Evolutionary conservation across 345 rosid genomes (phyloP).

Genomic region (Lepidium aucheri): DNA sequence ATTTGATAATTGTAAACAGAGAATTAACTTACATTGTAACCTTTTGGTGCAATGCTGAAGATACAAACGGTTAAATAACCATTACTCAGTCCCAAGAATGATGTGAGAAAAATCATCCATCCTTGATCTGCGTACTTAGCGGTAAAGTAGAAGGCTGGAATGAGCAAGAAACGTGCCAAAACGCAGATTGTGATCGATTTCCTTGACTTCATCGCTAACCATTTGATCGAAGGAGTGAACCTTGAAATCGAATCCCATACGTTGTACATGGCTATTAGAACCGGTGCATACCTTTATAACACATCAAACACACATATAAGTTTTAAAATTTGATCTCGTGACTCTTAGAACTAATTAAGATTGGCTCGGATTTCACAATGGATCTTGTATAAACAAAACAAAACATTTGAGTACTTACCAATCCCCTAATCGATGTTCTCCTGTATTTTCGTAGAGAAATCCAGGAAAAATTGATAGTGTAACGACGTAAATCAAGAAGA

Average conservation of each 20-base stretch:
- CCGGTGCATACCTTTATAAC: slow-evolving; percentile 60
- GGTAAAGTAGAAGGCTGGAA: slow-evolving; percentile 74
- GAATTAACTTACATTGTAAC: slow-evolving; percentile 60
- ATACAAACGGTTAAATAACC: slow-evolving; percentile 76
- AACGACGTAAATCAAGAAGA: slow-evolving; percentile 52
- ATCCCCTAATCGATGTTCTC: slow-evolving; percentile 53
- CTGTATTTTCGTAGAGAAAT: slow-evolving; percentile 76
- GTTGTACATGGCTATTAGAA: slow-evolving; percentile 66
- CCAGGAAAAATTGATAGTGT: slow-evolving; percentile 84
- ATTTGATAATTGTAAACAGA: background rate
- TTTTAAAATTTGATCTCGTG: too few relatives aligned
- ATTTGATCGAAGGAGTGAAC: slow-evolving; percentile 43
- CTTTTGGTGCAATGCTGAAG: slow-evolving; percentile 70
- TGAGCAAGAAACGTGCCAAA: slow-evolving; percentile 42
- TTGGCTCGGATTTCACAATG: too few relatives aligned
- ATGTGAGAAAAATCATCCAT: slow-evolving; percentile 75
- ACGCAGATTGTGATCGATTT: slow-evolving; percentile 39
- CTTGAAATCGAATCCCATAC: slow-evolving; percentile 59
- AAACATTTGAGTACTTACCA: slow-evolving; percentile 48
- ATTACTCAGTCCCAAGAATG: slow-evolving; percentile 60
- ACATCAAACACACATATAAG: background rate
- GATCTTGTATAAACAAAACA: too few relatives aligned
- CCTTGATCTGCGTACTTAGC: slow-evolving; percentile 78
- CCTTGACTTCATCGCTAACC: slow-evolving; percentile 46
- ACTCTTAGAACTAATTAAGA: too few relatives aligned